Conservation (phyloP, 345 rosid species). For the Limnanthes douglasii region DNA sequence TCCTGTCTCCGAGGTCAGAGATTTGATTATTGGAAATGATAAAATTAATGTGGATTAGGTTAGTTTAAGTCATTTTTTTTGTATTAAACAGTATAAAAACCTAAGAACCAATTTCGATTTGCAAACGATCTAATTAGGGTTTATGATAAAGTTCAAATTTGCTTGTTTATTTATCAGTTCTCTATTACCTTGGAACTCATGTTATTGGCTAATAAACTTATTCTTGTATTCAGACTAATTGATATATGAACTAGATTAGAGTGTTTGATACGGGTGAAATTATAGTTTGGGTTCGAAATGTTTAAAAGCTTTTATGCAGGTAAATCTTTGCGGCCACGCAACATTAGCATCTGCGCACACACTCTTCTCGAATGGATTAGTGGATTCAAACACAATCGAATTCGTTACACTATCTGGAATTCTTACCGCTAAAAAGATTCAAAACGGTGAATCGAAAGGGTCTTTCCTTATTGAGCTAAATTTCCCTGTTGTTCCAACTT, state of each 20-base stretch:
- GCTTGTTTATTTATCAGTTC: not conserved
- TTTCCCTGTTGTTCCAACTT: constrained; percentile 30
- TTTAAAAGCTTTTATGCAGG: too few species aligned
- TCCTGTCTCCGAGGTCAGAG: constrained; percentile 23
- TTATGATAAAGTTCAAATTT: too few species aligned
- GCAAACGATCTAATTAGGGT: too few species aligned
- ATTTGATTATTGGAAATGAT: too few species aligned
- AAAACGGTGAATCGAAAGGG: constrained; percentile 8
- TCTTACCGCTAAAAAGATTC: constrained; percentile 43
- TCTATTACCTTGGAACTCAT: not conserved
- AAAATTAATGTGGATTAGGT: too few species aligned
- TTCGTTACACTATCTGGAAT: constrained; percentile 54
- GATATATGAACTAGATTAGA: not conserved
- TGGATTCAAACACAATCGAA: constrained; percentile 36
- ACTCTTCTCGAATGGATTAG: constrained; percentile 38
- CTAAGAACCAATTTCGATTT: too few species aligned
- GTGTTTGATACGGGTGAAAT: too few species aligned
- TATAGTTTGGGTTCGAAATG: too few species aligned
- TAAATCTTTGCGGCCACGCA: constrained; percentile 76
- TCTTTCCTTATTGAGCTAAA: constrained; percentile 35
- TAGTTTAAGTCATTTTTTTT: too few species aligned
- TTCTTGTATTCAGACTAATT: too few species aligned
- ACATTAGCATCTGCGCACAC: constrained; percentile 70
- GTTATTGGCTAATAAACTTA: too few species aligned
- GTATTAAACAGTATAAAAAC: too few species aligned